Evolutionary conservation across 305 asterid genomes (phyloP).

Genomic region (Solanum hybrid): DNA sequence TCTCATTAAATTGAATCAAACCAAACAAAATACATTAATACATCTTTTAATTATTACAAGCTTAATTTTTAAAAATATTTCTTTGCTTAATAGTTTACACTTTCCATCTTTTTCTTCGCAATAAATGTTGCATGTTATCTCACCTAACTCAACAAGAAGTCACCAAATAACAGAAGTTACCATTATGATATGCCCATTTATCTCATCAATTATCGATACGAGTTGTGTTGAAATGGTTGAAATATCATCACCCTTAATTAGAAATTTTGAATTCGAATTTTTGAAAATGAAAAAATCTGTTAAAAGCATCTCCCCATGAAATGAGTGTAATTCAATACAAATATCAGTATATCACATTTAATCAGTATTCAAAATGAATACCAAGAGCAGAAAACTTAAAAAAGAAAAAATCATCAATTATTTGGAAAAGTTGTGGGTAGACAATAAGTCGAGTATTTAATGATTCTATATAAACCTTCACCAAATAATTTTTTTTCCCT

Average conservation of each 20-base stretch:
- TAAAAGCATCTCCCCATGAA: too few relatives aligned
- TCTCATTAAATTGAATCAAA: not conserved
- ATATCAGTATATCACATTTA: too few relatives aligned
- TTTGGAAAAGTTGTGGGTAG: not conserved
- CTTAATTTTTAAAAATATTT: too few relatives aligned
- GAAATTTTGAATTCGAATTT: too few relatives aligned
- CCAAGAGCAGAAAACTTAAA: not conserved
- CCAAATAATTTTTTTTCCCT: too few relatives aligned
- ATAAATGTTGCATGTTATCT: not conserved
- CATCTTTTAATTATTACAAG: not conserved
- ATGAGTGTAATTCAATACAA: too few relatives aligned
- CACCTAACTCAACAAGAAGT: not conserved
- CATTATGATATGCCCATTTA: not conserved
- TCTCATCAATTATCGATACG: too few relatives aligned
- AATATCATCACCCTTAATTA: accelerated
- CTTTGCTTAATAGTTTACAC: not conserved
- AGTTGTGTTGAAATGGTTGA: accelerated
- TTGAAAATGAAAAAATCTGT: too few relatives aligned
- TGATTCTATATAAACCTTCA: not conserved
- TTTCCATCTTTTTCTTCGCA: not conserved
- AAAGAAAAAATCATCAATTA: not conserved
- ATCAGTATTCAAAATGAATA: not conserved
- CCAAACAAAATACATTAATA: not conserved
- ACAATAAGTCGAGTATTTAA: not conserved
- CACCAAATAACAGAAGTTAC: not conserved